Evolutionary conservation across 2,329 filamentous ascomycete genomes (phyloP).

Genomic region (Exophiala aquamarina): DNA sequence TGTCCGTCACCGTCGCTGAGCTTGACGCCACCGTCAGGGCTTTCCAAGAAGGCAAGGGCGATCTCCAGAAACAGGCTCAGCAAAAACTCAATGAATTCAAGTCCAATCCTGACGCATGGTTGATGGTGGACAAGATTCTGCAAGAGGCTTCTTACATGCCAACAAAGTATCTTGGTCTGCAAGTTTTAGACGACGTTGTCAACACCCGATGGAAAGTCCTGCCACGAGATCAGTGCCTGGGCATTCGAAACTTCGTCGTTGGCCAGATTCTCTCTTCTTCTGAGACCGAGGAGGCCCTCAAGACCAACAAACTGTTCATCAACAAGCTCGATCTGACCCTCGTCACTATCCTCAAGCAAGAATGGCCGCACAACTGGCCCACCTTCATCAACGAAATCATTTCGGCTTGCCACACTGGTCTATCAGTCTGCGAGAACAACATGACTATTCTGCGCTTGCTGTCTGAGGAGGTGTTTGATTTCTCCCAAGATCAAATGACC

Average conservation of each 20-base stretch:
- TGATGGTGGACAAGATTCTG: conserved; percentile 95
- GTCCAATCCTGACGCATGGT: conserved; percentile 97
- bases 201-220: conserved; percentile 99
- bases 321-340: conserved; percentile 99
- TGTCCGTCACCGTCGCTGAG: conserved; percentile 80
- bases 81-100: conserved; percentile 70
- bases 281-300: conserved; percentile 81
- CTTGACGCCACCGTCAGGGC: conserved; percentile 93
- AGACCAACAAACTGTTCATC: conserved; percentile 80
- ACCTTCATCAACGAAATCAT: conserved; percentile 99
- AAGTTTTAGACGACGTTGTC: conserved; percentile 97
- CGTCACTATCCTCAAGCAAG: conserved; percentile 96
- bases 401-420: conserved; percentile 87
- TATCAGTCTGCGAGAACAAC: conserved; percentile 99
- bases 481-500: conserved; percentile 99
- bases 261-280: conserved; percentile 97
- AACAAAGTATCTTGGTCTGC: conserved; percentile 95
- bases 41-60: conserved; percentile 96
- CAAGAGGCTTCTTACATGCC: conserved; percentile 90
- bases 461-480: conserved; percentile 98
- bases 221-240: conserved; percentile 92
- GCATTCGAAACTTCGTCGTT: conserved; percentile 98
- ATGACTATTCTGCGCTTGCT: conserved; percentile 96
- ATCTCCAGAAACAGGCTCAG: conserved; percentile 52
- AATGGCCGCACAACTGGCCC: conserved; percentile 99